phyloP scores from a whole-genome alignment of 2,329 filamentous ascomycete species.

The Pseudopyrenochaeta lycopersici region DNA sequence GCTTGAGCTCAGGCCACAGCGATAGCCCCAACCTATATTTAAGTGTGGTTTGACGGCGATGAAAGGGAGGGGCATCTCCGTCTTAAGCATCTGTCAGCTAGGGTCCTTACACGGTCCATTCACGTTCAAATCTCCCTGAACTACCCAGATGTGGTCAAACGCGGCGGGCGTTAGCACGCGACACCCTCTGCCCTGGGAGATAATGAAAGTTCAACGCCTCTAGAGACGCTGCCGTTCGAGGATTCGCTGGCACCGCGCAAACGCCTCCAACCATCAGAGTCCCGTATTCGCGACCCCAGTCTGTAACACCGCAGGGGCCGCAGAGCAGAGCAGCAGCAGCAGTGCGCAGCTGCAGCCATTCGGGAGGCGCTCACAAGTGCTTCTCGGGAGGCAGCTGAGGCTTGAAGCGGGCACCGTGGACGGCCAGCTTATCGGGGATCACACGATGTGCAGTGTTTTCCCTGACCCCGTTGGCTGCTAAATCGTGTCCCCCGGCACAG shows the following conservation, averaged over 20 bases:
- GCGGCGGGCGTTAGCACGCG: conserved; percentile 37
- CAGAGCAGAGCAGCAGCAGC: background rate
- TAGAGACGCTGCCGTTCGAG: conserved; percentile 6
- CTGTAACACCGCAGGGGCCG: conserved; percentile 13
- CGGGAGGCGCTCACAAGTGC: conserved; percentile 15
- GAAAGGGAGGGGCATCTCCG: conserved; percentile 30
- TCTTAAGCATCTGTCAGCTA: conserved; percentile 39
- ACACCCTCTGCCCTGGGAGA: conserved; percentile 31
- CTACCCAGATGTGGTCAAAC: conserved; percentile 24
- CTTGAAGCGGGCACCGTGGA: conserved; percentile 2
- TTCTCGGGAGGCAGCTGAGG: conserved; percentile 13
- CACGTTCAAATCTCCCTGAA: conserved; percentile 18
- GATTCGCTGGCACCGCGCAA: conserved; percentile 11
- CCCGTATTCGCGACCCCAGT: conserved; percentile 10
- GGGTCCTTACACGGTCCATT: conserved; percentile 28
- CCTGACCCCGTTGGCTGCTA: conserved; percentile 17
- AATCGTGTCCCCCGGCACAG: conserved; percentile 12
- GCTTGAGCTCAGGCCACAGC: conserved; percentile 20
- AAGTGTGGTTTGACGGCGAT: conserved; percentile 20
- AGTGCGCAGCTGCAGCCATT: conserved; percentile 12
- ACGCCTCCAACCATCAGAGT: conserved; percentile 13
- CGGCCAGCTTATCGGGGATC: conserved; percentile 10
- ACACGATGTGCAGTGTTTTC: conserved; percentile 5
- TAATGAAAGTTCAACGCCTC: conserved; percentile 12
- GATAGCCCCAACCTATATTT: conserved; percentile 18